phyloP scores from a whole-genome alignment of 2,329 filamentous ascomycete species.

The Chrysoporthe cubensis region DNA sequence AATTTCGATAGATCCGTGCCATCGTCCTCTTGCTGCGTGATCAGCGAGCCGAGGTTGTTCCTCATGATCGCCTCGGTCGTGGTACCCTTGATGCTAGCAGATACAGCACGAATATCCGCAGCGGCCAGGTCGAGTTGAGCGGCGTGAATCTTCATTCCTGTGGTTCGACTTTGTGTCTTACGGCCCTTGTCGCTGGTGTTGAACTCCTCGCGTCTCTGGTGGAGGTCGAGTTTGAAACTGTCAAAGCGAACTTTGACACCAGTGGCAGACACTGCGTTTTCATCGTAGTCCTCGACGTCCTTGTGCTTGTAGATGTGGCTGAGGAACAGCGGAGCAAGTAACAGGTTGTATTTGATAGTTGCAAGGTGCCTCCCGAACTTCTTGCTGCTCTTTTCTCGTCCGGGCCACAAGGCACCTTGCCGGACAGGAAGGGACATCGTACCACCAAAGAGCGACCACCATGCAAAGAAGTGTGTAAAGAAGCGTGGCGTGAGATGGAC shows the following conservation, averaged over 20 bases:
- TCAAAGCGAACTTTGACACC: constrained; percentile 96
- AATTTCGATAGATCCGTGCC: constrained; percentile 82
- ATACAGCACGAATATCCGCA: constrained; percentile 90
- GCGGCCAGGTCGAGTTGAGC: constrained; percentile 90
- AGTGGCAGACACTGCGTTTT: constrained; percentile 81
- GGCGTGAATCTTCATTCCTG: constrained; percentile 93
- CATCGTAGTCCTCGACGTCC: constrained; percentile 82
- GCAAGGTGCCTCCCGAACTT: constrained; percentile 96
- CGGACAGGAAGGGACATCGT: constrained; percentile 93
- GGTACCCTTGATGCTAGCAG: constrained; percentile 83
- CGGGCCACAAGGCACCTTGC: constrained; percentile 89
- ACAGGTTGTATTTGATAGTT: constrained; percentile 97
- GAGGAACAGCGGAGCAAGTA: constrained; percentile 90
- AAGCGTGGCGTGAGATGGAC: constrained; percentile 93
- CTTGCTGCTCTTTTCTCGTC: constrained; percentile 94
- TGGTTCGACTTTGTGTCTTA: constrained; percentile 79
- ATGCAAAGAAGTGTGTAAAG: constrained; percentile 97
- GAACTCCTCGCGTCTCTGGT: constrained; percentile 92
- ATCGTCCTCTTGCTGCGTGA: constrained; percentile 57
- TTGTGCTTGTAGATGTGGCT: constrained; percentile 99
- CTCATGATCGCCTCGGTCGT: constrained; percentile 75
- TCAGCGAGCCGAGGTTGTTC: constrained; percentile 54
- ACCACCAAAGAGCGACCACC: constrained; percentile 96
- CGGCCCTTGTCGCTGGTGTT: constrained; percentile 77
- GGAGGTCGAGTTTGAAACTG: constrained; percentile 95